phyloP scores from a whole-genome alignment of 2,329 filamentous ascomycete genomes.

The Fusarium concolor region DNA sequence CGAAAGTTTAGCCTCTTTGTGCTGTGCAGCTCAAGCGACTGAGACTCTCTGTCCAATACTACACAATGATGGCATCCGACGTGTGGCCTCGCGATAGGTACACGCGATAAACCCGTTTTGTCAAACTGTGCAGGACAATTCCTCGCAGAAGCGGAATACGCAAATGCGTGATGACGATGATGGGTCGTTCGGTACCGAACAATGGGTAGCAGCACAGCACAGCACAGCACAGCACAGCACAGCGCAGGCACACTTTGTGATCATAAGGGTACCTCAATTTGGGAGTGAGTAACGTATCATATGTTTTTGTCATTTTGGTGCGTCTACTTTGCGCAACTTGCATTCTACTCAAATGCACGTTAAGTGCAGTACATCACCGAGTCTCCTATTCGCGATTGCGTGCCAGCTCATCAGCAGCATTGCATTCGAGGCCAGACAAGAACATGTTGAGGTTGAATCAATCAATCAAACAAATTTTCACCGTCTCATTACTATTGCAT shows the following conservation, averaged over 20 bases:
- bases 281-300: constrained; percentile 12
- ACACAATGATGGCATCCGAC: constrained; percentile 39
- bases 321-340: constrained; percentile 2
- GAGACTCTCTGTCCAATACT: constrained; percentile 16
- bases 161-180: constrained; percentile 44
- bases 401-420: constrained; percentile 30
- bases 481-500: constrained; percentile 12
- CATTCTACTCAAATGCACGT: neutral
- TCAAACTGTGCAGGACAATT: constrained; percentile 27
- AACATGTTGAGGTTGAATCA: neutral
- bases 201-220: constrained; percentile 38
- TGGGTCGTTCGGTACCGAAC: constrained; percentile 34
- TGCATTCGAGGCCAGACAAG: constrained; percentile 25
- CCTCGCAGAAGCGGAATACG: constrained; percentile 17
- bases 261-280: constrained; percentile 19
- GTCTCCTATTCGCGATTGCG: constrained; percentile 22
- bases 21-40: constrained; percentile 1
- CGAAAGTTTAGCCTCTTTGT: constrained; percentile 24
- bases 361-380: neutral
- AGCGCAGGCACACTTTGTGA: constrained; percentile 34
- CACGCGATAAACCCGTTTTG: constrained; percentile 19
- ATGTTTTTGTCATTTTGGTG: constrained; percentile 10
- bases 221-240: too few species aligned
- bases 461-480: neutral
- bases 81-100: constrained; percentile 36